Evolutionary conservation across 495 filamentous ascomycete species (phyloP).

Genomic region (Xylaria flabelliformis): DNA sequence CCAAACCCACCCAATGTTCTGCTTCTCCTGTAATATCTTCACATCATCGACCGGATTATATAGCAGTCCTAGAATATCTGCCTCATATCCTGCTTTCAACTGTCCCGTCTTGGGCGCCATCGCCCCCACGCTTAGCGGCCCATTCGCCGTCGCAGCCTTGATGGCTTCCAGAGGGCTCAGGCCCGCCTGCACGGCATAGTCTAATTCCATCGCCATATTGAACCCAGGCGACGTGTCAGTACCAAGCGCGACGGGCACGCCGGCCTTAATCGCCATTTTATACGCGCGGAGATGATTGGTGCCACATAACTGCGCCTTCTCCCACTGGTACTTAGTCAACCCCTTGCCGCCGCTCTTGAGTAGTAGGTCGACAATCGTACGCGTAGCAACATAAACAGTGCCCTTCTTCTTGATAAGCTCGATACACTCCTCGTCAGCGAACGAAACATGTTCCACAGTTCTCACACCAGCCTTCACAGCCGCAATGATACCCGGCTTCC

Average conservation of each 20-base stretch:
- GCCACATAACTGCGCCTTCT: conserved; percentile 50
- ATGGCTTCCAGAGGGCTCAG: conserved; percentile 60
- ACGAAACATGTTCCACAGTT: conserved; percentile 56
- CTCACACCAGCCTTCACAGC: conserved; percentile 53
- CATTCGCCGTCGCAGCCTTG: conserved; percentile 59
- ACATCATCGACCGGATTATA: conserved; percentile 56
- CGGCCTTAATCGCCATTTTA: conserved; percentile 51
- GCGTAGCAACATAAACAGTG: conserved; percentile 53
- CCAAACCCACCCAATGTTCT: conserved; percentile 56
- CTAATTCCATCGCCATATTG: conserved; percentile 56
- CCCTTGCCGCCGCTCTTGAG: conserved; percentile 41
- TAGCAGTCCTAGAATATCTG: conserved; percentile 55
- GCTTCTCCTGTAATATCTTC: conserved; percentile 46
- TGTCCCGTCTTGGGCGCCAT: conserved; percentile 57
- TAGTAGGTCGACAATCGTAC: conserved; percentile 47
- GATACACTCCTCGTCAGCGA: conserved; percentile 54
- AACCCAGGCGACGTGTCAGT: conserved; percentile 53
- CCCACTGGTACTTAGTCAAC: conserved; percentile 43
- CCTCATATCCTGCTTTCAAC: conserved; percentile 55
- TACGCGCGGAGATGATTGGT: conserved; percentile 45
- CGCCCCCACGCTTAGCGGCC: conserved; percentile 49
- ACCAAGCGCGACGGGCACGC: conserved; percentile 50
- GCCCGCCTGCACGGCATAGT: conserved; percentile 56
- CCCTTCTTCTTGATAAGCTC: conserved; percentile 54
- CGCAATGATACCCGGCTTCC: conserved; percentile 58